Evolutionary conservation across 2,329 filamentous ascomycete genomes (phyloP).

Genomic region (Colletotrichum tofieldiae): DNA sequence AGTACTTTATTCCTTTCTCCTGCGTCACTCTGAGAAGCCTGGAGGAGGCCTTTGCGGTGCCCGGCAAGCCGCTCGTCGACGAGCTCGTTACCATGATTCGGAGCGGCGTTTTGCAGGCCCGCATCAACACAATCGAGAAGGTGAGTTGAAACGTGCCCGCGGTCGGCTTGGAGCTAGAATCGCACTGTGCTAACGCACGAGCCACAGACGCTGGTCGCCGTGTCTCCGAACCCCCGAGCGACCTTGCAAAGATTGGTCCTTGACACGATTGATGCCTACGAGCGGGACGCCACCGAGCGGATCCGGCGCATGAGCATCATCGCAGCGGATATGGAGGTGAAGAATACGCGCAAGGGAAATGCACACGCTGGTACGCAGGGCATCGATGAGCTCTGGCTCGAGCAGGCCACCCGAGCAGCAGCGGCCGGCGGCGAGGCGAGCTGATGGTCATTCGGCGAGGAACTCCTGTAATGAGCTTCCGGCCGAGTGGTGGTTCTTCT

Average conservation of each 20-base stretch:
- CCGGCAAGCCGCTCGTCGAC: slow-evolving; percentile 75
- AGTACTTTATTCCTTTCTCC: slow-evolving; percentile 93
- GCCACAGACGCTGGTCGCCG: slow-evolving; percentile 78
- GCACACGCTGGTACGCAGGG: slow-evolving; percentile 15
- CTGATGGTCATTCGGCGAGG: slow-evolving; percentile 24
- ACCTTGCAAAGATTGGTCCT: slow-evolving; percentile 81
- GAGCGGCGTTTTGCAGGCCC: slow-evolving; percentile 78
- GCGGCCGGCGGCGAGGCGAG: slow-evolving; percentile 36
- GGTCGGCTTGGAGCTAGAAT: slow-evolving; percentile 13
- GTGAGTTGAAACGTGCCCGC: slow-evolving; percentile 56
- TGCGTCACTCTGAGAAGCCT: slow-evolving; percentile 87
- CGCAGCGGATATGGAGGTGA: slow-evolving; percentile 82
- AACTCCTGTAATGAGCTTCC: slow-evolving; percentile 16
- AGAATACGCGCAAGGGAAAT: slow-evolving; percentile 47
- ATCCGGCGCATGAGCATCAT: slow-evolving; percentile 84
- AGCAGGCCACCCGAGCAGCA: slow-evolving; percentile 46
- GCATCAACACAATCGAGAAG: slow-evolving; percentile 87
- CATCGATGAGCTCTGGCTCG: slow-evolving; percentile 55
- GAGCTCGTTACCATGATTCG: slow-evolving; percentile 88
- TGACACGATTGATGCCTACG: slow-evolving; percentile 78
- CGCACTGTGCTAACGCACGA: slow-evolving; percentile 36
- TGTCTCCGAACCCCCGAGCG: slow-evolving; percentile 75
- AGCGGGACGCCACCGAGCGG: slow-evolving; percentile 81
- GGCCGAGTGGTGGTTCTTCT: slow-evolving; percentile 35
- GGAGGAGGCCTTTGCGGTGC: slow-evolving; percentile 80